These are phyloP conservation scores for Barnettozyma sucrosica DNA, from an alignment of 805 yeast species.

Conservation along the genomic window DNA sequence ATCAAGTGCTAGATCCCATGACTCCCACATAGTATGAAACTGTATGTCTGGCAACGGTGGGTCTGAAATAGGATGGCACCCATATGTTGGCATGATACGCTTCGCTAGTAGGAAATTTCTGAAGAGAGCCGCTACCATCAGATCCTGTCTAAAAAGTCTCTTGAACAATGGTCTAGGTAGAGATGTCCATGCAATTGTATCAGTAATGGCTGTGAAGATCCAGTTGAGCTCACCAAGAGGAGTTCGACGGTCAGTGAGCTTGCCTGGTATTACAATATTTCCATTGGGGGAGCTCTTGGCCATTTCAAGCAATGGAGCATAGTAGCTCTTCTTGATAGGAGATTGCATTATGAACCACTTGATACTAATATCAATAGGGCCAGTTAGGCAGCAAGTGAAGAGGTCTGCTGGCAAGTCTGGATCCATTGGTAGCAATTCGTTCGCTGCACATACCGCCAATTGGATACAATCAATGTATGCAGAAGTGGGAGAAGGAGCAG, in stretches of 20 bases:
- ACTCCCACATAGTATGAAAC: slow-evolving; percentile 91
- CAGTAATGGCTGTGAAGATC: slow-evolving; percentile 97
- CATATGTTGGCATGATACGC: slow-evolving; percentile 86
- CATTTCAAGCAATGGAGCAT: slow-evolving; percentile 33
- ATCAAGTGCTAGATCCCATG: slow-evolving; percentile 96
- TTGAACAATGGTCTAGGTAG: slow-evolving; percentile 84
- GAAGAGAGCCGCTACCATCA: slow-evolving; percentile 94
- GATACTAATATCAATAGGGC: slow-evolving; percentile 92
- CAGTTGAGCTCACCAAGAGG: slow-evolving; percentile 95
- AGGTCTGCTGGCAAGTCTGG: slow-evolving; percentile 95
- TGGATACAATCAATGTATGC: slow-evolving; percentile 83
- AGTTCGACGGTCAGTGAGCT: slow-evolving; percentile 85
- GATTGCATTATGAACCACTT: slow-evolving; percentile 87
- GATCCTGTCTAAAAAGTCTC: slow-evolving; percentile 85
- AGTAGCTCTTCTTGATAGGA: slow-evolving; percentile 46
- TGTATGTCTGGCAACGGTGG: slow-evolving; percentile 87
- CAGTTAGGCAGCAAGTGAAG: slow-evolving; percentile 90
- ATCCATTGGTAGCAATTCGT: slow-evolving; percentile 84
- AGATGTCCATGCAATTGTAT: slow-evolving; percentile 96
- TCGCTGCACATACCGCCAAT: slow-evolving; percentile 83
- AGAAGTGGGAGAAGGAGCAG: slow-evolving; percentile 38
- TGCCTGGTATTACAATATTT: slow-evolving; percentile 76
- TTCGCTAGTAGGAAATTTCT: slow-evolving; percentile 89
- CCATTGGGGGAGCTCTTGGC: slow-evolving; percentile 29
- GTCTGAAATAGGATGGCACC: slow-evolving; percentile 91